Base-by-base conservation (phyloP, 1,284 basidiomycete species). In the Tilletia horrida region DNA sequence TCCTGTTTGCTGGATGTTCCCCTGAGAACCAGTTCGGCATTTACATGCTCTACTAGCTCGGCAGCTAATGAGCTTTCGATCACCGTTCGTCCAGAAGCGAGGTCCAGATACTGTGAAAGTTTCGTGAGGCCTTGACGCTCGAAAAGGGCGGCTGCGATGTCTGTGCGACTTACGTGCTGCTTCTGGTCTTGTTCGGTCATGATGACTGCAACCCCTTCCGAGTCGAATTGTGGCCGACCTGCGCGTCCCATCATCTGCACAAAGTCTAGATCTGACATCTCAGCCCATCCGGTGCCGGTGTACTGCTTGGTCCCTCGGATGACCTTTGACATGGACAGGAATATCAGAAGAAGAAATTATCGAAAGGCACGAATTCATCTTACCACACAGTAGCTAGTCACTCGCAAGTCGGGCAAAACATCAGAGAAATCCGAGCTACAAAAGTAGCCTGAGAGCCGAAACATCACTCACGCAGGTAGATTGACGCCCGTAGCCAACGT, bases 181-280 rank as follows among this genome's bases (percentile, higher is more conserved):
- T 71, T 73, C 29, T 67, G 65, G 4, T 68, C 66, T 16, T 74
- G 62, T 61, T 77, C 76, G n/a, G 74, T 76, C 71, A 79, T 73
- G 66, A 79, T 72, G 18, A 78, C 76, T 13, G 73, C 72, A 9
- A 79, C 69, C 63, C 82, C 79, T 2, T 69, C 69, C 69, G 66
- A 77, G 88, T 92, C 93, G 78, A 91, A 97, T 82, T 97, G 93
- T 16, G 95, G 94, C 23, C 95, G 86, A 6, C 94, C 95, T 85
- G 96, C 83, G 44, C 85, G 77, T 0, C 85, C 85, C 71, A 85
- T 92, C 92, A 82, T 93, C 89, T 79, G 77, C 16, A 78, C 70
- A 14, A 79, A 31, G 48, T 77, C 76, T 8, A 79, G 68, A 27
- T 79, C 77, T 6, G 71, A 66, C 48, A 76, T 66, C 43, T 78